Conservation (phyloP, 1,284 basidiomycete genomes). For the Inonotus hispidus region DNA sequence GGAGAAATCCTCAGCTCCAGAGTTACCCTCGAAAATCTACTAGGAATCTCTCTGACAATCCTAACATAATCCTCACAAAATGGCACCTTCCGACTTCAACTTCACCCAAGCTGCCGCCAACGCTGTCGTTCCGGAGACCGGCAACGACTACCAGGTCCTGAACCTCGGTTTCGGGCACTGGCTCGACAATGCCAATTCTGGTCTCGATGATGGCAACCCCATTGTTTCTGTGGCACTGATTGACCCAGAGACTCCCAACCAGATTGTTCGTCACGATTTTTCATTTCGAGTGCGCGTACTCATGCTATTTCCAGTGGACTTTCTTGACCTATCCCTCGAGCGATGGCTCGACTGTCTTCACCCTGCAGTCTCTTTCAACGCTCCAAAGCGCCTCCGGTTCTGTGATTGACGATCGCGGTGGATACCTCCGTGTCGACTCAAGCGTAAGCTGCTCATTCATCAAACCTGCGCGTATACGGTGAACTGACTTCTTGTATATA, state of each 20-base stretch:
- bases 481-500: neutral
- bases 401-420: slow-evolving; percentile 3
- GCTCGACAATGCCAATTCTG: slow-evolving; percentile 14
- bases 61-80: neutral
- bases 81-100: slow-evolving; percentile 1
- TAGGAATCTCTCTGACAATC: neutral
- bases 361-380: slow-evolving; percentile 5
- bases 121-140: slow-evolving; percentile 3
- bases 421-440: slow-evolving; percentile 11
- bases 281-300: neutral
- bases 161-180: slow-evolving; percentile 9
- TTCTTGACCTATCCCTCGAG: slow-evolving; percentile 12
- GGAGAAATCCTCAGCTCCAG: neutral
- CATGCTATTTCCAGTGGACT: slow-evolving; percentile 6
- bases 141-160: slow-evolving; percentile 10
- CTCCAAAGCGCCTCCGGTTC: neutral
- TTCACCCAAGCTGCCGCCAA: slow-evolving; percentile 5
- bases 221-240: slow-evolving; percentile 6
- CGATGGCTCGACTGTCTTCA: slow-evolving; percentile 8
- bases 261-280: neutral
- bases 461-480: neutral
- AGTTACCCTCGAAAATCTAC: slow-evolving; percentile 1
- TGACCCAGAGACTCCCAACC: slow-evolving; percentile 2
- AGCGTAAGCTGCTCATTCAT: neutral
- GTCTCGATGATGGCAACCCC: slow-evolving; percentile 11